Evolutionary conservation across 2,329 filamentous ascomycete genomes (phyloP), one percentile per base, ranked within the genome.

Genomic region (Rugonectria rugulosa): DNA sequence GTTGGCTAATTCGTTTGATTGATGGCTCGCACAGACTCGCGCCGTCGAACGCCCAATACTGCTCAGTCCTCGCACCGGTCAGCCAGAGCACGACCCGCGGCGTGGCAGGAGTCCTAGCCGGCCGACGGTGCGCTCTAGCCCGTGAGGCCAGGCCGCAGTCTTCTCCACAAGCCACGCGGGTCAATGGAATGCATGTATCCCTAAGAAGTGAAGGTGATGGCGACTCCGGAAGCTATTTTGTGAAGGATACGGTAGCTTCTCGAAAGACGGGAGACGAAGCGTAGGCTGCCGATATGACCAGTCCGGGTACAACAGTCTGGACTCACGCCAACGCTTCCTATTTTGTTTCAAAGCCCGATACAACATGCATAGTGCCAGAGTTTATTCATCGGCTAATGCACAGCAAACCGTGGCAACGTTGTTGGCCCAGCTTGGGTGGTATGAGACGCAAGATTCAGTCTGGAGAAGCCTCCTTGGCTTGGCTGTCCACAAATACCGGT

Each of bases 131-230:
- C 20, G 21, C 40, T 40, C 62, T 63, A 63, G 53, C 56, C 50
- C 53, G 32, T 12, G 24, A 48, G 43, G 29, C 26, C 36, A 51
- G 60, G 56, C 56, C 50, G 50, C 57, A 43, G 24, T 26, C 44
- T 60, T 45, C 59, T 68, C 65, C 65, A 67, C 65, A 68, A 65
- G 65, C 65, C 65, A 68, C 65, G 64, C 62, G 65, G 62, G 53
- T 68, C 61, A 59, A 60, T 57, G 61, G 65, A 67, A 66, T 67
- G 62, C 50, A 62, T 51, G 43, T 50, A 52, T 51, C 38, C 40
- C 36, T 49, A 38, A 11, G 45, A 52, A 34, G 36, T 57, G 19
- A 41, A 37, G 26, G 45, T 26, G 44, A 65, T 57, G 44, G 44
- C 51, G 51, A 55, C 46, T 54, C 58, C 53, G 54, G 60, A 50